Percentiles rank a stretch among this genome's conserved stretches.
phyloP scores from a whole-genome alignment of 2,329 filamentous ascomycete genomes.

The Simplicillium sp. region DNA sequence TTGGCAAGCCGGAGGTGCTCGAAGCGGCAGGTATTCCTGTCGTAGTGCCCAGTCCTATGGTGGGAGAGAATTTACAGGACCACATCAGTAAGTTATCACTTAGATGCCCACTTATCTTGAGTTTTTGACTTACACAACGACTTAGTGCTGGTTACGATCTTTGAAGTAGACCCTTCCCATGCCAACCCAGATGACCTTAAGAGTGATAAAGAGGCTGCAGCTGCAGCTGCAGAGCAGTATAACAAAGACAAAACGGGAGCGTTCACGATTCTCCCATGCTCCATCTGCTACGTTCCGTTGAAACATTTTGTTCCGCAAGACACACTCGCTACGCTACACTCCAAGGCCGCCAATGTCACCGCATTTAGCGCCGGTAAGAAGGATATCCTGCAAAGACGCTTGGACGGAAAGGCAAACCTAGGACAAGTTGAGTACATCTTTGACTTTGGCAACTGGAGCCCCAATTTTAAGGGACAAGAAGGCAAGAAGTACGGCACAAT shows the following conservation, averaged over 20 bases:
- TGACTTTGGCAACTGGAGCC: neutral
- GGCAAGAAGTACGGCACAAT: neutral
- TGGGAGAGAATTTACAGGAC: constrained; percentile 40
- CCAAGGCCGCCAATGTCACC: constrained; percentile 12
- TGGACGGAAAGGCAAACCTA: constrained; percentile 13
- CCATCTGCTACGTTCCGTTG: constrained; percentile 32
- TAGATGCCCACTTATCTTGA: neutral
- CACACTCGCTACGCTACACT: constrained; percentile 11
- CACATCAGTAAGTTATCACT: constrained; percentile 22
- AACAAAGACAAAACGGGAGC: constrained; percentile 20
- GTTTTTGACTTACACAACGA: constrained; percentile 2
- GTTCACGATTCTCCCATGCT: constrained; percentile 27
- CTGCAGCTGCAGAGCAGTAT: constrained; percentile 24
- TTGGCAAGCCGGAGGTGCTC: constrained; percentile 35
- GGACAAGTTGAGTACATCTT: constrained; percentile 15
- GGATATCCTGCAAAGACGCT: constrained; percentile 20
- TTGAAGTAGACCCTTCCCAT: constrained; percentile 32
- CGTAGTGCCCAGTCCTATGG: constrained; percentile 30
- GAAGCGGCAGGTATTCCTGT: constrained; percentile 24
- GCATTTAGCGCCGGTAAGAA: constrained; percentile 14
- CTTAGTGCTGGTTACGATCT: constrained; percentile 30
- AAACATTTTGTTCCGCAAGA: constrained; percentile 19
- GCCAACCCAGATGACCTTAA: constrained; percentile 29
- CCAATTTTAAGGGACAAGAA: neutral
- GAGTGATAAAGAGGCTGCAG: constrained; percentile 14